These are phyloP conservation scores for Yamadazyma atlantica DNA, from an alignment of 1,139 yeast species.

Conservation along the genomic window DNA sequence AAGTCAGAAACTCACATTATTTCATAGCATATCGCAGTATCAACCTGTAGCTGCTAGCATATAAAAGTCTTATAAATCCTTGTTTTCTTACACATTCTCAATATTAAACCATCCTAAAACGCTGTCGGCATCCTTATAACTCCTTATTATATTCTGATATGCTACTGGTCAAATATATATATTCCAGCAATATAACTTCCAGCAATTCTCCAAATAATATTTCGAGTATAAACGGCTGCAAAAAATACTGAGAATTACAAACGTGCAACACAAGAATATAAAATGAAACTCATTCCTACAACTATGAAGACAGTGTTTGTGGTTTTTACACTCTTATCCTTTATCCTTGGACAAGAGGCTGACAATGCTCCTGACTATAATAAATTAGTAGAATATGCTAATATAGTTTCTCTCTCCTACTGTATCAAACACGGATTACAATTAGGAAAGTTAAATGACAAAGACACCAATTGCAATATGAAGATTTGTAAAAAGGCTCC, in stretches of 20 bases:
- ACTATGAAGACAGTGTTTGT: background rate
- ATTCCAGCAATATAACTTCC: no score
- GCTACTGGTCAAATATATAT: no score
- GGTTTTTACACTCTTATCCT: background rate
- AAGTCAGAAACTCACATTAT: no score
- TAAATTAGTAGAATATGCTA: slow-evolving; percentile 28
- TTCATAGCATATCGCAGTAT: no score
- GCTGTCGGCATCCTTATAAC: no score
- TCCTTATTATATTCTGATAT: no score
- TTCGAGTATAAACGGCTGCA: background rate
- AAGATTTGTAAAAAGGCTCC: slow-evolving; percentile 19
- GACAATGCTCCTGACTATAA: slow-evolving; percentile 6
- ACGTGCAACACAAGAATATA: background rate
- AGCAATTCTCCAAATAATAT: no score
- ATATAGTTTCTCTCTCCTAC: slow-evolving; percentile 37
- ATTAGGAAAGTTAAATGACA: slow-evolving; percentile 23
- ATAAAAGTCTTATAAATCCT: no score
- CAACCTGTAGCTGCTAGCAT: no score
- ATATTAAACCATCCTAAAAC: no score
- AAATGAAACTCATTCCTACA: background rate
- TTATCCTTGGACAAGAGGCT: background rate
- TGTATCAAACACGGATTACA: slow-evolving; percentile 34
- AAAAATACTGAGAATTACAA: background rate
- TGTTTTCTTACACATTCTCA: no score
- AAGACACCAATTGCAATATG: slow-evolving; percentile 21